Percentiles rank a stretch among this genome's conserved stretches.
Evolutionary conservation across 768 basidiomycete genomes (phyloP).

Genomic region (Pulveroboletus sp.): DNA sequence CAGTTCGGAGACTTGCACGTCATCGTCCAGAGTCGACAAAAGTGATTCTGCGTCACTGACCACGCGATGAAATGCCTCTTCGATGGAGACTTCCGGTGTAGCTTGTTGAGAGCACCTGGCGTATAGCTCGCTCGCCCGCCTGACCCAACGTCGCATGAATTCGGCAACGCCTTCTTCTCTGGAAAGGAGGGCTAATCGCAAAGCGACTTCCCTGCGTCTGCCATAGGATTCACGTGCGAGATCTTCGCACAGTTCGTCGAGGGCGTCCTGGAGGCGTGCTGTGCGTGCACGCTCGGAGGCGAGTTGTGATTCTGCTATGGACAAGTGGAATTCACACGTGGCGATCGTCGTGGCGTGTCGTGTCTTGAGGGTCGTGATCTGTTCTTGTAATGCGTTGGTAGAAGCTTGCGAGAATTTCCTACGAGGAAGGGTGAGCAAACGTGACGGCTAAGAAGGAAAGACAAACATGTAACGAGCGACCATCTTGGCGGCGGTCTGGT

Average conservation of each 20-base stretch:
- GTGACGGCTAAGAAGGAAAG: background rate
- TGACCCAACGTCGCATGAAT: constrained; percentile 53
- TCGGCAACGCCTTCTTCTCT: constrained; percentile 63
- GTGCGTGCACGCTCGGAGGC: constrained; percentile 40
- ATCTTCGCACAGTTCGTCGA: constrained; percentile 71
- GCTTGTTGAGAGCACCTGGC: constrained; percentile 17
- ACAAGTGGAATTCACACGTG: constrained; percentile 52
- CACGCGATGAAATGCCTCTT: constrained; percentile 29
- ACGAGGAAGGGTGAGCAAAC: constrained; percentile 1
- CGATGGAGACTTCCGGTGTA: constrained; percentile 13
- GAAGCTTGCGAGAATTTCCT: constrained; percentile 85
- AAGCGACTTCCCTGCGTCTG: constrained; percentile 62
- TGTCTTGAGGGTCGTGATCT: constrained; percentile 53
- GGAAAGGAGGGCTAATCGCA: constrained; percentile 57
- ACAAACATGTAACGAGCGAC: constrained; percentile 82
- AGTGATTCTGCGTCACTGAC: constrained; percentile 36
- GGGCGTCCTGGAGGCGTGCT: constrained; percentile 49
- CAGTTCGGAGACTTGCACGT: constrained; percentile 20
- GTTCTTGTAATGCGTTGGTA: constrained; percentile 59
- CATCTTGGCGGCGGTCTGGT: constrained; percentile 75
- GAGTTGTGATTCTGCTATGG: constrained; percentile 41
- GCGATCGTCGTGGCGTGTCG: constrained; percentile 60
- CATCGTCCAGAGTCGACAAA: constrained; percentile 33
- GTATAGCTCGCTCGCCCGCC: constrained; percentile 44
- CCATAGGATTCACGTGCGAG: constrained; percentile 69